phyloP scores from a whole-genome alignment of 768 basidiomycete genomes.

The Austroboletus eburneus region DNA sequence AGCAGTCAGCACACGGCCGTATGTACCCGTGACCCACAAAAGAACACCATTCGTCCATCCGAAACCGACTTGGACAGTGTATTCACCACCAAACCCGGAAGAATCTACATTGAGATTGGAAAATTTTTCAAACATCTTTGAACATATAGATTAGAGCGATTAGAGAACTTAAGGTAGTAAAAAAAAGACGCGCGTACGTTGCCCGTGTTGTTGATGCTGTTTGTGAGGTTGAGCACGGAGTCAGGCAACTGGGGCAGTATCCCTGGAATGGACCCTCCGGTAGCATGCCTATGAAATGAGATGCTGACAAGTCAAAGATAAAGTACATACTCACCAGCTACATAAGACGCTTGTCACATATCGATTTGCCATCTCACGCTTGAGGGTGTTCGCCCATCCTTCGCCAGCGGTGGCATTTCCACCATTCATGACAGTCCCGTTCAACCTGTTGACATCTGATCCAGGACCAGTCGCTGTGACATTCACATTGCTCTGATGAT shows the following conservation, averaged over 20 bases:
- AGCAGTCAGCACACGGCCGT: conserved; percentile 53
- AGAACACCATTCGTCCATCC: conserved; percentile 87
- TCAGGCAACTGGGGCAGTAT: conserved; percentile 67
- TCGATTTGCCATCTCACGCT: no score
- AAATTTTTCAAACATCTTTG: conserved; percentile 87
- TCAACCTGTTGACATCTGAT: no score
- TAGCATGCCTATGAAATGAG: conserved; percentile 57
- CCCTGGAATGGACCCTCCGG: conserved; percentile 78
- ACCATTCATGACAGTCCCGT: no score
- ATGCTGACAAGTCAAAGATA: no score
- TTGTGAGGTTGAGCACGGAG: conserved; percentile 63
- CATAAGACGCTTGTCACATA: no score
- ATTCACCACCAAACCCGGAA: conserved; percentile 80
- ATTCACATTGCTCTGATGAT: conserved; percentile 39
- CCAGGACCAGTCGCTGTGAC: no score
- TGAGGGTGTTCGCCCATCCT: no score
- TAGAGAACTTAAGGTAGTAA: neutral
- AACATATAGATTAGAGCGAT: neutral
- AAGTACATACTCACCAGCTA: no score
- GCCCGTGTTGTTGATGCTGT: conserved; percentile 63
- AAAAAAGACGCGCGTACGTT: conserved; percentile 45
- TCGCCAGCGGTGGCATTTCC: no score
- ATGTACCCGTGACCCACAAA: conserved; percentile 69
- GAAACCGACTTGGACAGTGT: conserved; percentile 83
- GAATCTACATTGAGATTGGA: conserved; percentile 74